Evolutionary conservation across 345 rosid genomes (phyloP).

Genomic region (Limnanthes douglasii): DNA sequence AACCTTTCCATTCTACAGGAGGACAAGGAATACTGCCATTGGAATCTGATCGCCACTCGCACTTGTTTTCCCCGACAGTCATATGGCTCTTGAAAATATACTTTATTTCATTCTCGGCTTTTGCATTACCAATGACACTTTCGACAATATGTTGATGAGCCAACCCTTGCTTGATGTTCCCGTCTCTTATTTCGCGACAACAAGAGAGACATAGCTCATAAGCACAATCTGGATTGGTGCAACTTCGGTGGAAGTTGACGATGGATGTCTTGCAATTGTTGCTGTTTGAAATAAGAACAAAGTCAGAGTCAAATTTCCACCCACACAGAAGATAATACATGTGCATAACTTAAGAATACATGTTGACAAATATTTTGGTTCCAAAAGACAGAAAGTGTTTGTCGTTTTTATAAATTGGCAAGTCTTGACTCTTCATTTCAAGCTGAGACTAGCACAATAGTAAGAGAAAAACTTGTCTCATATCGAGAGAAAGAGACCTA

Average conservation of each 20-base stretch:
- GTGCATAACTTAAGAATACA: too few species aligned
- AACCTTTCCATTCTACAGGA: slow-evolving; percentile 44
- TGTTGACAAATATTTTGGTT: too few species aligned
- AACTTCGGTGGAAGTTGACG: slow-evolving; percentile 33
- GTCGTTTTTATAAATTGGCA: too few species aligned
- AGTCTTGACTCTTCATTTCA: too few species aligned
- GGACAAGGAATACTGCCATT: slow-evolving; percentile 54
- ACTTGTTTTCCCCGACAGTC: too few species aligned
- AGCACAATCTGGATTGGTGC: slow-evolving; percentile 25
- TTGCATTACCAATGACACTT: slow-evolving; percentile 8
- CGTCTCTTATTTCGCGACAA: slow-evolving; percentile 28
- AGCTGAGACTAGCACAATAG: too few species aligned
- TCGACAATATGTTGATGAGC: slow-evolving; percentile 10
- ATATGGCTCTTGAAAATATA: too few species aligned
- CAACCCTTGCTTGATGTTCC: slow-evolving; percentile 9
- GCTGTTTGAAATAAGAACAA: slow-evolving; percentile 18
- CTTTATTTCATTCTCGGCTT: too few species aligned
- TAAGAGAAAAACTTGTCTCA: too few species aligned
- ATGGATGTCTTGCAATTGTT: slow-evolving; percentile 43
- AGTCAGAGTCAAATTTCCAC: neutral
- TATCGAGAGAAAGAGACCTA: too few species aligned
- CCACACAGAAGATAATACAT: too few species aligned
- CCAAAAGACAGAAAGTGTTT: neutral
- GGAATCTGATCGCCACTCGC: slow-evolving; percentile 29
- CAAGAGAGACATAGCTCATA: slow-evolving; percentile 48